Percentiles rank a stretch among this genome's conserved stretches.
Conservation (phyloP, 352 stramenopile species). For the Pythium phragmiticola region DNA sequence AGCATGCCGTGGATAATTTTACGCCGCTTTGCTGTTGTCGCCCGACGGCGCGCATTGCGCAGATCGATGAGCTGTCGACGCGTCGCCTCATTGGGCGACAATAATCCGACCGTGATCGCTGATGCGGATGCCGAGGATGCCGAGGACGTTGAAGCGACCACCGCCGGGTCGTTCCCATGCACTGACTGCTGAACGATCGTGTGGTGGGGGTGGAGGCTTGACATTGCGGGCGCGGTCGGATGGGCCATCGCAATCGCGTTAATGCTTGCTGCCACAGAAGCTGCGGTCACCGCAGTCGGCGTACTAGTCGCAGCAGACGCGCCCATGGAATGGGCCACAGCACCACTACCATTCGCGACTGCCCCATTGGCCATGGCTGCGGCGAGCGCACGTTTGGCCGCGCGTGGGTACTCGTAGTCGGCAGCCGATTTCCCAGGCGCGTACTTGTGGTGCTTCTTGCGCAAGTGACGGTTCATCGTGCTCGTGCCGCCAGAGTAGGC, state of each 20-base stretch:
- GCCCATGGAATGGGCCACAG: not conserved
- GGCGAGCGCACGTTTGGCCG: slow-evolving; percentile 16
- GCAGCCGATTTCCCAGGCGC: slow-evolving; percentile 68
- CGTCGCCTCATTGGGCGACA: slow-evolving; percentile 48
- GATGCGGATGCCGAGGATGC: not conserved
- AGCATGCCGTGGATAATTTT: slow-evolving; percentile 44
- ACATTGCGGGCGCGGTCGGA: not conserved
- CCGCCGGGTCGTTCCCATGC: not conserved
- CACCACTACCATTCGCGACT: not conserved
- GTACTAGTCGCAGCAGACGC: not conserved
- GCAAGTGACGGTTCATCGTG: slow-evolving; percentile 82
- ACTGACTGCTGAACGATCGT: not conserved
- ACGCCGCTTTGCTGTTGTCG: slow-evolving; percentile 37
- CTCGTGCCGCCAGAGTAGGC: slow-evolving; percentile 80
- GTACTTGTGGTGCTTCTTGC: slow-evolving; percentile 83
- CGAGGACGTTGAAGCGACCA: not conserved
- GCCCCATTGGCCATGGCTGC: slow-evolving; percentile 3
- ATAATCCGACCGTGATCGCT: slow-evolving; percentile 21
- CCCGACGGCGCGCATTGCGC: slow-evolving; percentile 47
- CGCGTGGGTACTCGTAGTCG: slow-evolving; percentile 62
- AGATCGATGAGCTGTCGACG: slow-evolving; percentile 60
- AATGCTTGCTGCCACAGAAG: slow-evolving; percentile 7
- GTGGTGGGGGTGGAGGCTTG: not conserved
- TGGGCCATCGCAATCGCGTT: slow-evolving; percentile 16
- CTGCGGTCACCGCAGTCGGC: not conserved